Conservation (phyloP, 441 rosid genomes). For the Corymbia calophylla region DNA sequence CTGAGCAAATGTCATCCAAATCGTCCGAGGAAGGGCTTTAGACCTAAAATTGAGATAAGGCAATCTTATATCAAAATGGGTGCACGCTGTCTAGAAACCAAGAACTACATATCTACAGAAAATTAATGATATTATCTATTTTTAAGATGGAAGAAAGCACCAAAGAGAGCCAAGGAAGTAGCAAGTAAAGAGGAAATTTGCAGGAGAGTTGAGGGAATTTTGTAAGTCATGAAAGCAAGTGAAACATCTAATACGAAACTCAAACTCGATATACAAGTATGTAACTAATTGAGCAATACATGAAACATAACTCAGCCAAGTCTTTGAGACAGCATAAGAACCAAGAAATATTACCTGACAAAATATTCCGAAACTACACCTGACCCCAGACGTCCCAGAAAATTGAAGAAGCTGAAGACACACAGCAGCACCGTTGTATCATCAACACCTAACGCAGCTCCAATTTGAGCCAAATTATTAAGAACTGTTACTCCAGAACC, state of each 20-base stretch:
- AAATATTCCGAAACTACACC: constrained; percentile 92
- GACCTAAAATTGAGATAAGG: constrained; percentile 39
- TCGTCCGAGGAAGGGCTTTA: constrained; percentile 65
- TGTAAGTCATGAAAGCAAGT: neutral
- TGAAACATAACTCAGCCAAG: neutral
- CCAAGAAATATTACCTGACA: constrained; percentile 47
- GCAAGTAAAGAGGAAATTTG: neutral
- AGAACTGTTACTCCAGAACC: constrained; percentile 90
- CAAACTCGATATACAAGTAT: neutral
- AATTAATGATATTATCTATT: neutral
- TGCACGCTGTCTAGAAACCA: neutral
- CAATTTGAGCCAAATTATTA: constrained; percentile 96
- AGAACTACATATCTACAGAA: neutral
- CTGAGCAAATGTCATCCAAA: constrained; percentile 70
- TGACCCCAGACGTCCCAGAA: constrained; percentile 80
- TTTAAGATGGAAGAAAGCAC: neutral
- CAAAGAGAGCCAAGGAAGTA: neutral
- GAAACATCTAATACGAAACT: neutral
- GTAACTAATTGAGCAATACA: neutral
- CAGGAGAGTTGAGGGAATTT: neutral
- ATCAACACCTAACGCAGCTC: constrained; percentile 56
- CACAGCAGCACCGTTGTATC: constrained; percentile 66
- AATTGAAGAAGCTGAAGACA: constrained; percentile 84
- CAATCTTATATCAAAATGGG: neutral
- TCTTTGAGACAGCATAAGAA: neutral